Conservation (phyloP, 176 grass and related monocot species). For the Dendrocalamus sinicus region DNA sequence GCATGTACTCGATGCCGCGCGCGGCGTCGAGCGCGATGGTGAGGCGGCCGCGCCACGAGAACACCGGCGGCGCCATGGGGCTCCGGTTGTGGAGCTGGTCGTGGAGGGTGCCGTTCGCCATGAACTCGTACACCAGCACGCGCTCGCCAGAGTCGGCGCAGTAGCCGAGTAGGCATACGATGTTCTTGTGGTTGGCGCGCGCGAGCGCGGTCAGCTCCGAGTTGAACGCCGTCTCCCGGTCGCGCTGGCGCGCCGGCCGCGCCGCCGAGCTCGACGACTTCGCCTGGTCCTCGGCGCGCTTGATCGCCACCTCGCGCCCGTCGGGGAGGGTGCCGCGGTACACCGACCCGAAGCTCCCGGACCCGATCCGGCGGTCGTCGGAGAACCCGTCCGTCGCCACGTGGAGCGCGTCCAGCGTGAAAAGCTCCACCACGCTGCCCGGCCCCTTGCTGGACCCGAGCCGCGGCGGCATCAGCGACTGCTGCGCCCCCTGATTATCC, state of each 20-base stretch:
- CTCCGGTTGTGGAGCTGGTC: slow-evolving; percentile 77
- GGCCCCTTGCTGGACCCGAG: slow-evolving; percentile 49
- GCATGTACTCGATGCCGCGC: slow-evolving; percentile 92
- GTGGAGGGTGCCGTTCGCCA: slow-evolving; percentile 81
- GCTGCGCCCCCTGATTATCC: background rate
- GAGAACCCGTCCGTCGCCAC: slow-evolving; percentile 68
- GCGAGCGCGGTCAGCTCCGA: slow-evolving; percentile 83
- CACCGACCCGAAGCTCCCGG: slow-evolving; percentile 92
- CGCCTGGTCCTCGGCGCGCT: slow-evolving; percentile 59
- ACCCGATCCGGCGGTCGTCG: slow-evolving; percentile 65
- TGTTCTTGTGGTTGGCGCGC: slow-evolving; percentile 88
- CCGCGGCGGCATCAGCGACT: slow-evolving; percentile 20
- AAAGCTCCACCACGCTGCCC: slow-evolving; percentile 59
- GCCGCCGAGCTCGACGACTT: slow-evolving; percentile 53
- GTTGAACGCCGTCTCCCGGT: slow-evolving; percentile 78
- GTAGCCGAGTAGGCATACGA: slow-evolving; percentile 83
- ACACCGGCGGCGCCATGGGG: slow-evolving; percentile 45
- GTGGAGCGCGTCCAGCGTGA: slow-evolving; percentile 54
- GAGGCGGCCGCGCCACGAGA: slow-evolving; percentile 61
- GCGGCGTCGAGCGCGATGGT: slow-evolving; percentile 79
- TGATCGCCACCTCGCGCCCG: slow-evolving; percentile 76
- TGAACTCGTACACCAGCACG: slow-evolving; percentile 87
- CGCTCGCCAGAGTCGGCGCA: slow-evolving; percentile 70
- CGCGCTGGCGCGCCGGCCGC: slow-evolving; percentile 50
- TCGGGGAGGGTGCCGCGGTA: slow-evolving; percentile 69